These are phyloP conservation scores for Hirsutella thompsonii DNA, from an alignment of 2,329 filamentous ascomycete genomes.

Conservation along the genomic window DNA sequence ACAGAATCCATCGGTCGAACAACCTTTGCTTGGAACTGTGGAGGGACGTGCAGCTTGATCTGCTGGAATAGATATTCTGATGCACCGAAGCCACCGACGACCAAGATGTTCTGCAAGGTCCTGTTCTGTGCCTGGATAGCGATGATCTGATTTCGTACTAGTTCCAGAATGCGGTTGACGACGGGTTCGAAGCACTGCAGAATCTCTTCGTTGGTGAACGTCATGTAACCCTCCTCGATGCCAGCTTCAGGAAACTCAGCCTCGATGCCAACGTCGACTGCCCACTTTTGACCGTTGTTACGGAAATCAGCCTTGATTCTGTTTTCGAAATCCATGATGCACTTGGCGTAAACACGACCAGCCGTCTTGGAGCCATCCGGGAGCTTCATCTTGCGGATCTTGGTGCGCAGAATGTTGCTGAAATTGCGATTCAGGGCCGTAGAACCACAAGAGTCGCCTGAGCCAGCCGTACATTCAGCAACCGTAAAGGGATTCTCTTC, in stretches of 20 bases:
- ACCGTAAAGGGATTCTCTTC: conserved; percentile 96
- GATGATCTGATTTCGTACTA: conserved; percentile 96
- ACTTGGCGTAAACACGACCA: conserved; percentile 97
- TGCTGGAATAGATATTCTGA: conserved; percentile 99
- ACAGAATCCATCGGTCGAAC: conserved; percentile 98
- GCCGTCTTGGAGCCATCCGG: conserved; percentile 94
- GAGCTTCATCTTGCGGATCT: conserved; percentile 98
- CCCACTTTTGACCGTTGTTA: conserved; percentile 98
- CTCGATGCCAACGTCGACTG: conserved; percentile 96
- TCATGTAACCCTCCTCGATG: conserved; percentile 99
- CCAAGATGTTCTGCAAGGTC: conserved; percentile 85
- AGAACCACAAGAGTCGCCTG: conserved; percentile 95
- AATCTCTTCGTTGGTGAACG: conserved; percentile 98
- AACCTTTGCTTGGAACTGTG: conserved; percentile 96
- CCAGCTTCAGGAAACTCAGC: conserved; percentile 94
- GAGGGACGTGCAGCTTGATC: conserved; percentile 95
- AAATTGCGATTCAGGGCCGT: conserved; percentile 97
- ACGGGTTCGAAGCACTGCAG: conserved; percentile 98
- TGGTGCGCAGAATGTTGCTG: conserved; percentile 92
- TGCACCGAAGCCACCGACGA: conserved; percentile 95
- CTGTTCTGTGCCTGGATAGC: conserved; percentile 97
- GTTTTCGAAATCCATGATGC: conserved; percentile 99
- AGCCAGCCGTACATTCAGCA: conserved; percentile 91
- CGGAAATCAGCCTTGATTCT: conserved; percentile 99
- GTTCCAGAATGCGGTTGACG: conserved; percentile 89